Conservation (phyloP, 2,329 filamentous ascomycete species). For the Xylaria sp. region DNA sequence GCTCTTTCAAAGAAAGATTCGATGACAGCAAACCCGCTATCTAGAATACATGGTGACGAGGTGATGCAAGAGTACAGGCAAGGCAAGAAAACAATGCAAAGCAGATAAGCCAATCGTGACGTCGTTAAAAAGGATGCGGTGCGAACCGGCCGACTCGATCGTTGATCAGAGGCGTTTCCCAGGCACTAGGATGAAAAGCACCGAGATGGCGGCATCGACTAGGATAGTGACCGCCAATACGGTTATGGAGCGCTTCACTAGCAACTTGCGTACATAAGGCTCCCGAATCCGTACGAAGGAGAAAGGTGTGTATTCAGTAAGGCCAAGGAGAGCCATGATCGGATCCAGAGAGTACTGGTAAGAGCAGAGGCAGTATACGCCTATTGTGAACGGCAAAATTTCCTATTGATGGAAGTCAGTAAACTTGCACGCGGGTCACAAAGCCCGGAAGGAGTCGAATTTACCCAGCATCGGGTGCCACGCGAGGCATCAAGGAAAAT, state of each 20-base stretch:
- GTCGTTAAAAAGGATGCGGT: constrained; percentile 40
- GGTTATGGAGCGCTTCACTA: constrained; percentile 85
- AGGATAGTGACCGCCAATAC: constrained; percentile 80
- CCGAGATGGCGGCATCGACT: constrained; percentile 82
- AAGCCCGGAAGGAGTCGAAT: constrained; percentile 50
- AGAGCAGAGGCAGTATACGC: constrained; percentile 86
- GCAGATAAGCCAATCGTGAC: constrained; percentile 42
- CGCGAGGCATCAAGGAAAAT: constrained; percentile 88
- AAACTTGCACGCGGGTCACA: not conserved
- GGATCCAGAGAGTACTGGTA: constrained; percentile 98
- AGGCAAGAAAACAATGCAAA: constrained; percentile 12
- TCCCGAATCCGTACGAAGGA: constrained; percentile 89
- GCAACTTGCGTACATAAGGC: constrained; percentile 86
- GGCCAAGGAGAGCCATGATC: constrained; percentile 85
- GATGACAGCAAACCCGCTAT: constrained; percentile 9
- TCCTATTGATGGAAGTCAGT: constrained; percentile 51
- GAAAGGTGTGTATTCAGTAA: constrained; percentile 97
- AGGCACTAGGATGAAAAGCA: constrained; percentile 94
- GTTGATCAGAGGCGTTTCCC: constrained; percentile 76
- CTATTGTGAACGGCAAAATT: constrained; percentile 91
- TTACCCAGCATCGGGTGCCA: constrained; percentile 83
- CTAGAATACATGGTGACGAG: constrained; percentile 7
- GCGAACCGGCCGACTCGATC: not conserved
- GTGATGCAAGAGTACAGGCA: constrained; percentile 3
- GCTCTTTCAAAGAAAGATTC: constrained; percentile 13